Evolutionary conservation across 2,329 filamentous ascomycete species (phyloP).

Genomic region (Myriosclerotinia curreyana): DNA sequence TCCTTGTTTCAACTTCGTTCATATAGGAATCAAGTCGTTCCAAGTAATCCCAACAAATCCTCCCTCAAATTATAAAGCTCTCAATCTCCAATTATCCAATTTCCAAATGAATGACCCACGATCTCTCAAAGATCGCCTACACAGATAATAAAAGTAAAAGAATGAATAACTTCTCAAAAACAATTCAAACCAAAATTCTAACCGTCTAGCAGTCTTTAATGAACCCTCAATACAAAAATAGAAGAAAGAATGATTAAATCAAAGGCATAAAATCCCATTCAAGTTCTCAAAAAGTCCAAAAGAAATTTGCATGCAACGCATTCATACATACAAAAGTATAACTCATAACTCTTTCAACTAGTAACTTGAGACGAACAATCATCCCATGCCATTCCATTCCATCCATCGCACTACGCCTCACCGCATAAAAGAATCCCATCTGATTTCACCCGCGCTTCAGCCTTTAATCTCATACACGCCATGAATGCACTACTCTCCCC

Average conservation of each 20-base stretch:
- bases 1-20: background rate
- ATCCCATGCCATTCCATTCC: background rate
- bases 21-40: background rate
- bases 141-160: conserved; percentile 6
- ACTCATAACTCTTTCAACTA: too few relatives aligned
- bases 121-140: background rate
- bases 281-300: background rate
- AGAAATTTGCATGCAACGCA: conserved; percentile 2
- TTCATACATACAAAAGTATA: too few relatives aligned
- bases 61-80: background rate
- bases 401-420: background rate
- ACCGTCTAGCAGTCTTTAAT: conserved; percentile 7
- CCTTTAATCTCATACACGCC: conserved; percentile 1
- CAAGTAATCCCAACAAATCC: background rate
- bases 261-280: background rate
- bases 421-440: background rate
- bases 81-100: background rate
- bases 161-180: background rate
- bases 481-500: too few relatives aligned
- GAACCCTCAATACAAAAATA: background rate
- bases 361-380: conserved; percentile 9
- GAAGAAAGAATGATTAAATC: background rate
- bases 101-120: background rate
- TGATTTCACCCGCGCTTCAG: background rate
- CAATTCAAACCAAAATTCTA: background rate